Evolutionary conservation across 139 green algal species (phyloP).

Genomic region (Micractinium sp.): DNA sequence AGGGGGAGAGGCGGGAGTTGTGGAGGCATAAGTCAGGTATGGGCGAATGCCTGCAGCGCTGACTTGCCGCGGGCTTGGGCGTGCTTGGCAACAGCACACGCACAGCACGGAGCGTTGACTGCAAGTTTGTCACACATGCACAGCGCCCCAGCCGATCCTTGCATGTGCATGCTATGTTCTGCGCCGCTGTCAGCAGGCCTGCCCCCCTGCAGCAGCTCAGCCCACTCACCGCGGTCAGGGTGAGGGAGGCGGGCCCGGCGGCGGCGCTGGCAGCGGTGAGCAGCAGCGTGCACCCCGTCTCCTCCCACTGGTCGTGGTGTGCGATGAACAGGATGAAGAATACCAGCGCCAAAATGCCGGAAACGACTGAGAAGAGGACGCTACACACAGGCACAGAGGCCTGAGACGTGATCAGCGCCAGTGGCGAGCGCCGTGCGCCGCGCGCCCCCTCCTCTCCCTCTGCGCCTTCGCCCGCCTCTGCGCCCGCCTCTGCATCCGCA

Average conservation of each 20-base stretch:
- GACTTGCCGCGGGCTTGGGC: no score
- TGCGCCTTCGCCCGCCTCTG: neutral
- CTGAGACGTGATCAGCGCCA: neutral
- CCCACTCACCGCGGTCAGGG: neutral
- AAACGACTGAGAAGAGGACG: neutral
- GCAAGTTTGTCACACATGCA: no score
- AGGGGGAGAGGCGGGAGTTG: neutral
- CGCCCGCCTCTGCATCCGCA: neutral
- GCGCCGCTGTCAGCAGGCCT: neutral
- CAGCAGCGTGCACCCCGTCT: neutral
- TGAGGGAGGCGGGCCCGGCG: neutral
- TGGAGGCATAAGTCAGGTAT: neutral
- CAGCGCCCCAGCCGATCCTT: neutral
- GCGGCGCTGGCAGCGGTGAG: neutral
- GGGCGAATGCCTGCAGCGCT: no score
- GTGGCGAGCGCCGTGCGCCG: neutral
- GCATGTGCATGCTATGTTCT: neutral
- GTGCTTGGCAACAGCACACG: no score
- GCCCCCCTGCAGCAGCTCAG: neutral
- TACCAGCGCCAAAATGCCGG: neutral
- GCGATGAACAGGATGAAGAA: slow-evolving; percentile 7
- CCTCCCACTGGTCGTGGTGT: slow-evolving; percentile 11
- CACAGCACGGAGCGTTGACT: no score
- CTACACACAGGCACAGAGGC: neutral
- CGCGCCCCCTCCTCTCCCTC: no score